These are phyloP conservation scores for Cutaneotrichosporon cutaneum DNA, from an alignment of 1,284 basidiomycete species.

Conservation along the genomic window DNA sequence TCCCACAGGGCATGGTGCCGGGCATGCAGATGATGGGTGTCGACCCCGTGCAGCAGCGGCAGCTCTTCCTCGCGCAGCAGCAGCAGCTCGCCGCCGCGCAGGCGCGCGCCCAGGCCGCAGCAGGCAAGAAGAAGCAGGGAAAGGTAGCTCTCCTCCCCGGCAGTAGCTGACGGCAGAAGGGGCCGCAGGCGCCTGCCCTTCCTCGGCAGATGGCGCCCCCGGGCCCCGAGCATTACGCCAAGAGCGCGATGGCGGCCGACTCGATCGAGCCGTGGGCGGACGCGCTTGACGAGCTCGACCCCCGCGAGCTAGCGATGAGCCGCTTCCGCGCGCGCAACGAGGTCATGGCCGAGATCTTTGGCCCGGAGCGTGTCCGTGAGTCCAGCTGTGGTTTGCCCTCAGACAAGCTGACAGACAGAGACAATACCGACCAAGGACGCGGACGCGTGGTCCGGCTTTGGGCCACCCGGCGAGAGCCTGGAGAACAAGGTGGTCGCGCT, in stretches of 20 bases:
- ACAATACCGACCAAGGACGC: constrained; percentile 17
- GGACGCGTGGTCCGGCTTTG: constrained; percentile 43
- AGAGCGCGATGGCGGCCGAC: constrained; percentile 28
- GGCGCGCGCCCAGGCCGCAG: background rate
- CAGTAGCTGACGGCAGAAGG: background rate
- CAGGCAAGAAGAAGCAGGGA: constrained; percentile 16
- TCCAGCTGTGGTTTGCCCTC: background rate
- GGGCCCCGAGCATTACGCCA: constrained; percentile 34
- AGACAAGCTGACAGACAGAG: constrained; percentile 12
- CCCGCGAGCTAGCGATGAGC: constrained; percentile 46
- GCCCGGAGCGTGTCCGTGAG: constrained; percentile 47
- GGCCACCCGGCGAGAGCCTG: constrained; percentile 38
- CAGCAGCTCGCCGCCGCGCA: constrained; percentile 21
- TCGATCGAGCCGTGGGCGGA: constrained; percentile 48
- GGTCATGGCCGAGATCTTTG: constrained; percentile 46
- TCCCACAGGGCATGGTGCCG: constrained; percentile 11
- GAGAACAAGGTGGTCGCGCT: constrained; percentile 45
- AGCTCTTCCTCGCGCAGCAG: constrained; percentile 21
- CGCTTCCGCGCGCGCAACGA: constrained; percentile 46
- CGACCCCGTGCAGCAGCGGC: constrained; percentile 25
- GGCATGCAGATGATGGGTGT: constrained; percentile 14
- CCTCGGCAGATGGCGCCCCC: constrained; percentile 3
- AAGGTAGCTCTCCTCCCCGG: background rate
- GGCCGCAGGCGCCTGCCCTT: background rate
- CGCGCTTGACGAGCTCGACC: constrained; percentile 46